phyloP scores from a whole-genome alignment of 306 rosid species.

The Sindora glabra region DNA sequence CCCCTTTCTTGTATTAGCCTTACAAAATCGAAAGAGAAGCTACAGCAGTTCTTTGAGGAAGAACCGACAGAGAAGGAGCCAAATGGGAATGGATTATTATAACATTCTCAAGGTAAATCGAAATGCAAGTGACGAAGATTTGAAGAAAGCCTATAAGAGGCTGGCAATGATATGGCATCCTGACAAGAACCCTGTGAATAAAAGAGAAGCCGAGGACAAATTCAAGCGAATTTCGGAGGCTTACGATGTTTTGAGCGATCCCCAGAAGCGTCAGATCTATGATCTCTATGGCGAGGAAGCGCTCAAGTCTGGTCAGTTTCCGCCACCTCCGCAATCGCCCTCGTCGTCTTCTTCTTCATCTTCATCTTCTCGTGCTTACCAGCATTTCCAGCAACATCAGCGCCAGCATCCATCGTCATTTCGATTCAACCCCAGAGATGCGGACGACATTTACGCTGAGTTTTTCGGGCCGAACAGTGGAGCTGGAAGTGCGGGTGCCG shows the following conservation, averaged over 20 bases:
- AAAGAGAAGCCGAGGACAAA: conserved; percentile 67
- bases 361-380: conserved; percentile 20
- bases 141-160: conserved; percentile 70
- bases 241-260: conserved; percentile 76
- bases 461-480: conserved; percentile 46
- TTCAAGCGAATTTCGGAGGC: conserved; percentile 90
- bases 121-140: conserved; percentile 78
- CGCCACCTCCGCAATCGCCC: conserved; percentile 41
- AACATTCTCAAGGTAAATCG: conserved; percentile 85
- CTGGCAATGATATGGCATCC: conserved; percentile 92
- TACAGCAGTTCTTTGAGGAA: neutral
- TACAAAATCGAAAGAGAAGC: neutral
- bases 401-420: conserved; percentile 44
- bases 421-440: conserved; percentile 55
- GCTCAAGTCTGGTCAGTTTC: conserved; percentile 71
- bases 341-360: conserved; percentile 22
- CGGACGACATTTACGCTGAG: conserved; percentile 75
- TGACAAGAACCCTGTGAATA: conserved; percentile 66
- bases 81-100: conserved; percentile 82
- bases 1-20: no score
- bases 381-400: conserved; percentile 17
- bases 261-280: conserved; percentile 93
- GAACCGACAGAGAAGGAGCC: neutral
- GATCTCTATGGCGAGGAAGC: conserved; percentile 88
- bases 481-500: neutral